Conservation (phyloP, 176 grass and related monocot species). For the Carex myosuroides region DNA sequence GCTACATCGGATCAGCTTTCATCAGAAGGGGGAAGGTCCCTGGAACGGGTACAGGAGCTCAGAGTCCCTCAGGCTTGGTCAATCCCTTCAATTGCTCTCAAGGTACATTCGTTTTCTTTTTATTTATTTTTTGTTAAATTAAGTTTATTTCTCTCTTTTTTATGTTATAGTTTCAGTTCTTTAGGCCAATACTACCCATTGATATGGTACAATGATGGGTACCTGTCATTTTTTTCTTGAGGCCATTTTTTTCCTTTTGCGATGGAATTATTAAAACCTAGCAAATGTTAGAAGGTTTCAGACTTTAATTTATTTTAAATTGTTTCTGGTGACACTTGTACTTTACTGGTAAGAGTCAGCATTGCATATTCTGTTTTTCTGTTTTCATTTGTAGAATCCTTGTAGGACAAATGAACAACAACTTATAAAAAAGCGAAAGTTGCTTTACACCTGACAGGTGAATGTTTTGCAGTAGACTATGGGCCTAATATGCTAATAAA, state of each 20-base stretch:
- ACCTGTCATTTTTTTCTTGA: neutral
- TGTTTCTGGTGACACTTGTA: neutral
- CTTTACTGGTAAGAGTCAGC: neutral
- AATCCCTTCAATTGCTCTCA: constrained; percentile 33
- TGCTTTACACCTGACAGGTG: neutral
- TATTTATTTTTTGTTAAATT: too few relatives aligned
- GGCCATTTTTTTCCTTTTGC: neutral
- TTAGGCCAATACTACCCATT: neutral
- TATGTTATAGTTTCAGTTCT: neutral
- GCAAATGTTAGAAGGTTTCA: neutral
- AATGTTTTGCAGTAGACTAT: neutral
- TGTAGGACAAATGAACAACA: neutral
- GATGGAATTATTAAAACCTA: neutral
- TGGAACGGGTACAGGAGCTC: constrained; percentile 51
- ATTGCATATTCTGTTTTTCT: neutral
- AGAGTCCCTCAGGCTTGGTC: constrained; percentile 63
- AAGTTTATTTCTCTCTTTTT: neutral
- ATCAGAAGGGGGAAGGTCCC: constrained; percentile 8
- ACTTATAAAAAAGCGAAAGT: neutral
- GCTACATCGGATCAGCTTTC: neutral
- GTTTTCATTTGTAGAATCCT: neutral
- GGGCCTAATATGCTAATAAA: neutral
- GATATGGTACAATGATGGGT: neutral
- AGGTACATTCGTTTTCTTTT: constrained; percentile 30
- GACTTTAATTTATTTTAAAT: neutral